Evolutionary conservation across 495 filamentous ascomycete species (phyloP), one percentile per base, ranked within the genome.

Genomic region (Cetradonia linearis): DNA sequence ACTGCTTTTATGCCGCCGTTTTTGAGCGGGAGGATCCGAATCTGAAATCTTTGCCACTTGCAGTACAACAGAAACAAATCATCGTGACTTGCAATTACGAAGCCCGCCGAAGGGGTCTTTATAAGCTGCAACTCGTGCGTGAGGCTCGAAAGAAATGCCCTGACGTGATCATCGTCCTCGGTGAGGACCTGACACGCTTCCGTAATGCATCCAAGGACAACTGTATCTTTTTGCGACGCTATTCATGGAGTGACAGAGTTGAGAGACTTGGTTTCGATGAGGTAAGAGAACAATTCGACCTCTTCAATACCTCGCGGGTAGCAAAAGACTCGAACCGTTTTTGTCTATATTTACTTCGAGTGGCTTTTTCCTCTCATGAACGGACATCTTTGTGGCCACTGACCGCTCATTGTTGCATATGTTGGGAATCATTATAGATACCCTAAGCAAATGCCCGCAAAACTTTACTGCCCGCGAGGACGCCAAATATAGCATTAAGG

Each of bases 81-180:
- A 81, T 96, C 30, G 91, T 91, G 47, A 97, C 92, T 5, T 95
- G 90, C 78, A 96, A 97, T 72, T 96, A 96, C 69, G 88, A 86
- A 67, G 92, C 92, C 8, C 81, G 92, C 7, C 67, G 75, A 34
- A 75, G 83, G 37, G 92, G 92, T 30, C 76, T 96, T 42, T 78
- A 78, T 72, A 96, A 97, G 74, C 76, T 96, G 33, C 87, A 91
- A 72, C 76, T 88, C 40, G 86, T 96, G 71, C 77, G 73, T 52
- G 88, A 95, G 63, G 92, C 91, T 4, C 87, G 83, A 70, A 82
- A 82, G 65, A 73, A 84, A 58, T 93, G 89, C 66, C 90, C 91
- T 0, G 88, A 94, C 55, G 80, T 96, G 31, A 81, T 94, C 53
- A 83, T 96, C 48, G 81, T 91, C 28, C 80, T 90, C 5, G 91